A percentile compares a stretch with the other conserved stretches of the same genome.
Evolutionary conservation across 306 rosid species (phyloP).

Genomic region (Erythrophleum fordii): DNA sequence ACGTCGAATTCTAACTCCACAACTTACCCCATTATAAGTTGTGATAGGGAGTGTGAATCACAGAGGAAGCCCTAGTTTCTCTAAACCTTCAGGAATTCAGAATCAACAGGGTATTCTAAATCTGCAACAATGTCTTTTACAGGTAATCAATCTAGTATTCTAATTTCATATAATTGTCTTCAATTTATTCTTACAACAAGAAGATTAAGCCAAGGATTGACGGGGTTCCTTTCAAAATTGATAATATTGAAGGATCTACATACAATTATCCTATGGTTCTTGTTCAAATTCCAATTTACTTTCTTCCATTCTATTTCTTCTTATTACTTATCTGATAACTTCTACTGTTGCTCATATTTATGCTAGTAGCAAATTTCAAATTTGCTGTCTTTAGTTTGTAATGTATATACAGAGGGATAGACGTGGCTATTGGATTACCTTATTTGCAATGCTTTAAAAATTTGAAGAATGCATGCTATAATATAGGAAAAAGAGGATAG

Average conservation of each 20-base stretch:
- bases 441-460: slow-evolving; percentile 23
- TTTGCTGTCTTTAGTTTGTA: background rate
- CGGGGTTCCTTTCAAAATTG: slow-evolving; percentile 55
- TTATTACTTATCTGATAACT: background rate
- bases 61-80: too few species aligned
- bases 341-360: background rate
- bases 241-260: slow-evolving; percentile 68
- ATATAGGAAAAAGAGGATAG: background rate
- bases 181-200: too few species aligned
- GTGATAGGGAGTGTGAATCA: too few species aligned
- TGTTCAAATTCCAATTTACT: slow-evolving; percentile 73
- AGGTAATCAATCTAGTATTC: too few species aligned
- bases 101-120: too few species aligned
- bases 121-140: too few species aligned
- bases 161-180: too few species aligned
- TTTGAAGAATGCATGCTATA: background rate
- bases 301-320: background rate
- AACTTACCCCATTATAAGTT: too few species aligned
- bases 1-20: too few species aligned
- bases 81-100: too few species aligned
- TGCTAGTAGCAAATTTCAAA: slow-evolving; percentile 19
- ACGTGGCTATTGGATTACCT: slow-evolving; percentile 20
- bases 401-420: background rate
- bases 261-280: slow-evolving; percentile 83
- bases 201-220: slow-evolving; percentile 73